phyloP scores from a whole-genome alignment of 108 stramenopile genomes.

The Epithemia pelagica region DNA sequence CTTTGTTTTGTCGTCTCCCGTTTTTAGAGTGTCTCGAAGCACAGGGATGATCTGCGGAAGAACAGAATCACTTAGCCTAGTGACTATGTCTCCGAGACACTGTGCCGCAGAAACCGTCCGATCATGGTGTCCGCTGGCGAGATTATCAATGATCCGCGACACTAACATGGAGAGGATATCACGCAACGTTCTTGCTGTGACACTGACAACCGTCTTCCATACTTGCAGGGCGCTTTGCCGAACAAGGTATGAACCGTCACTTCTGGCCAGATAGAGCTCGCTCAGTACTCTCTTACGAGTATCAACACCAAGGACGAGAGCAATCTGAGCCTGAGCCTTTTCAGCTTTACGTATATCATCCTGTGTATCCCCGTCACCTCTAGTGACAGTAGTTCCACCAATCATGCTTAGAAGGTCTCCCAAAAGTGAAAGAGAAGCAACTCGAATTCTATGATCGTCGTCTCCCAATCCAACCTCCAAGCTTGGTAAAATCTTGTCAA shows the following conservation, averaged over 20 bases:
- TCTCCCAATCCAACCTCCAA: conserved; percentile 88
- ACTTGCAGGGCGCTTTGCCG: conserved; percentile 92
- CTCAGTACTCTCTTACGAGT: conserved; percentile 83
- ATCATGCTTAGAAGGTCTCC: conserved; percentile 93
- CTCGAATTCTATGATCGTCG: conserved; percentile 91
- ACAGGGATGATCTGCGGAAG: conserved; percentile 94
- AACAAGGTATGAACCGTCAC: conserved; percentile 85
- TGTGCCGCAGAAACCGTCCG: conserved; percentile 90
- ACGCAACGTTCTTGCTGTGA: conserved; percentile 88
- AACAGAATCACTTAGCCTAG: conserved; percentile 95
- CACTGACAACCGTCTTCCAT: conserved; percentile 97
- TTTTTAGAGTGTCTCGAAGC: conserved; percentile 78
- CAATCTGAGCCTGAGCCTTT: conserved; percentile 79
- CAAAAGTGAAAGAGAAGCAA: conserved; percentile 89
- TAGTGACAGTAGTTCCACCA: conserved; percentile 84
- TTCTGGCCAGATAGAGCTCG: conserved; percentile 88
- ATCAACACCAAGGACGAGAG: conserved; percentile 74
- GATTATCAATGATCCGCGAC: conserved; percentile 68
- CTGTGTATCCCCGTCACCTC: conserved; percentile 81
- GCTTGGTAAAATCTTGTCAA: conserved; percentile 89
- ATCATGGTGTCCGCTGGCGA: conserved; percentile 83
- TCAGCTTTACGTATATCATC: conserved; percentile 85
- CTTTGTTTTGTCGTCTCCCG: conserved; percentile 71
- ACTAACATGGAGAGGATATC: conserved; percentile 93
- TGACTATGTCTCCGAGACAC: conserved; percentile 94